Percentiles rank a stretch among this genome's conserved stretches.
Evolutionary conservation across 164 flowering plant species (phyloP).

Genomic region (Macadamia tetraphylla): DNA sequence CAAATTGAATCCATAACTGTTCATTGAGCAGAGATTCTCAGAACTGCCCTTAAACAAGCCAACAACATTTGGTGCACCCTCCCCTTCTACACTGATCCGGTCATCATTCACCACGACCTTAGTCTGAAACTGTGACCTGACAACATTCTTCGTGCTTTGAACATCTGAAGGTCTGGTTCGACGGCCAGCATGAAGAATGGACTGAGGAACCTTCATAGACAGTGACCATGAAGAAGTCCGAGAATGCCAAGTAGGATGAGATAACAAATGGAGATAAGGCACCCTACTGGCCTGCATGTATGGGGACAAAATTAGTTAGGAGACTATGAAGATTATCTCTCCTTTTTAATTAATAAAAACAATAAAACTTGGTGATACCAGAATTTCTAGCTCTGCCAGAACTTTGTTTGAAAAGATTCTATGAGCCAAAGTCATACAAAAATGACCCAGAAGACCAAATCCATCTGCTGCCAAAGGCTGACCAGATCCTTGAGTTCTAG

Average conservation of each 20-base stretch:
- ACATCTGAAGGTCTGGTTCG: constrained; percentile 28
- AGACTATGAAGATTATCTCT: neutral
- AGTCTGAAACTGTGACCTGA: constrained; percentile 64
- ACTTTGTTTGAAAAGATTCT: constrained; percentile 82
- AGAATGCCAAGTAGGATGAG: constrained; percentile 94
- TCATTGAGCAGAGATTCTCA: constrained; percentile 41
- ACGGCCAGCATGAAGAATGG: constrained; percentile 41
- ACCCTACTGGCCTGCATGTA: constrained; percentile 48
- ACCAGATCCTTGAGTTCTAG: constrained; percentile 32
- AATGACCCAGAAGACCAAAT: constrained; percentile 70
- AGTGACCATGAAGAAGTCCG: constrained; percentile 91
- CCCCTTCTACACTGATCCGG: constrained; percentile 74
- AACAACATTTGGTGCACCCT: constrained; percentile 80
- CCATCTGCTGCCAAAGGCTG: constrained; percentile 38
- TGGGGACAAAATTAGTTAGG: neutral
- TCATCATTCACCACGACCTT: constrained; percentile 81
- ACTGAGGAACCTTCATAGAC: constrained; percentile 62
- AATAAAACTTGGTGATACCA: constrained; percentile 46
- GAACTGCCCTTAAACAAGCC: constrained; percentile 61
- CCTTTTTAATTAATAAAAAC: neutral
- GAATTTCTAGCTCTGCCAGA: constrained; percentile 62
- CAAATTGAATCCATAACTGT: constrained; percentile 69
- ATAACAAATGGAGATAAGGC: constrained; percentile 65
- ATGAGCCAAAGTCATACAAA: constrained; percentile 83
- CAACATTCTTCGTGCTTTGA: constrained; percentile 20